Base-by-base conservation (phyloP, 2,329 filamentous ascomycete species). In the Phoma sp. region DNA sequence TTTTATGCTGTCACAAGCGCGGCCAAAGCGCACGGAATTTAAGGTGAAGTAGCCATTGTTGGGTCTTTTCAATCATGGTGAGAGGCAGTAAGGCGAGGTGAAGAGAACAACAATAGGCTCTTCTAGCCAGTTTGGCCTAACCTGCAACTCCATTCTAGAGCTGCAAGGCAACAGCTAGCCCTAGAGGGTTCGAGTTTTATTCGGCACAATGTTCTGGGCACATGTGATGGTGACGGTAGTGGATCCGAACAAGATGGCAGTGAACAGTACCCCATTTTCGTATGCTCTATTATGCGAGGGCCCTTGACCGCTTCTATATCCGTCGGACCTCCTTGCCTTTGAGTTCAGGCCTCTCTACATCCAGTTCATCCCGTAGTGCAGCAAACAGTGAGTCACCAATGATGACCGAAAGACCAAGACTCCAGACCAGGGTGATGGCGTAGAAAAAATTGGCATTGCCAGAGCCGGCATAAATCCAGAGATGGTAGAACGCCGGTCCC, bases 371-470 rank as follows among this genome's bases (percentile, higher is more conserved):
- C 55, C 95, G 82, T 58, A 99, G 79, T 6, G 93, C 87, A 0
- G 95, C 92, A 77, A 96, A 98, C 2, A 96, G 82, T 48, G 92
- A 82, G 73, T 99, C 95, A 10, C 91, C 92, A 6, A 98, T 85
- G 27, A 99, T 79, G 59, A 99, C 82, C 33, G 92, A 93, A 64
- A 96, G 83, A 0, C 92, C 95, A 22, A 99, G 76, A 71, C 92
- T 96, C 95, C 95, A 99, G 0, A 99, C 95, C n/a, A 99, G 80
- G 0, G 95, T 99, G 68, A 99, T 98, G 62, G 95, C 95, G 73
- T 99, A 99, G 79, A 99, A 99, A 79, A 99, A 99, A 74, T 99
- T 99, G 55, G 95, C 95, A 69, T 99, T 99, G 25, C 95, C 95
- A 52, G 92, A 96, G 44, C 95, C 95, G 2, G 95, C 95, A 71